Evolutionary conservation across 2,329 filamentous ascomycete genomes (phyloP), one percentile per base, ranked within the genome.

Genomic region (Paecilomyces sp.): DNA sequence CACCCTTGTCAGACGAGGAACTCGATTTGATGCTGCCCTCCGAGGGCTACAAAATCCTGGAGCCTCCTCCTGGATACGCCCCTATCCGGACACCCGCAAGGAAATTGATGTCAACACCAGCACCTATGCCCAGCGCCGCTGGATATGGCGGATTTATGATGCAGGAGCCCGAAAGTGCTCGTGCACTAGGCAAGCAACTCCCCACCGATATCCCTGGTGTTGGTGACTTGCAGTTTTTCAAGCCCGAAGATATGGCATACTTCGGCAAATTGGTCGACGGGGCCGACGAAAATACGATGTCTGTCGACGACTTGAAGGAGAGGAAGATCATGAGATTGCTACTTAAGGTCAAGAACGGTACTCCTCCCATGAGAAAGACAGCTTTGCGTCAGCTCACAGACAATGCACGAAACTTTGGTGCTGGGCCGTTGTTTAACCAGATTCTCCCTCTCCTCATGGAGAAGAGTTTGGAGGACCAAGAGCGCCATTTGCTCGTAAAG

Each of bases 311-410:
- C 70, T 79, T 99, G 57, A 97, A 99, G 77, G 93, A 99, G 77
- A 85, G 94, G 63, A 99, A 99, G 79, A 99, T 99, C 71, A 97
- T 99, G 94, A 85, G 94, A 66, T 79, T 99, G 58, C 81, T 99
- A 54, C 83, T 99, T 59, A 99, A 99, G 79, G 93, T 99, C 81
- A 99, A 99, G 84, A 99, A 99, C 73, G 94, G 94, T 70, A 97
- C 94, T 50, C 94, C 94, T 28, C 93, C 94, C 0, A 97, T 97
- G 94, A 85, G 94, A 77, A 99, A 99, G 83, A 99, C 94, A 36
- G 94, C 94, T 25, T 84, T 99, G 68, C 89, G 94, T 77, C 94
- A 99, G 75, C 87, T 99, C 63, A 99, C 94, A 18, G 94, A 99
- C 74, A 99, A 99, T 74, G 94, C 94, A 33, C 88, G 93, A 59